Base-by-base conservation (phyloP, 805 yeast species). In the Kodamaea neixiangensis region DNA sequence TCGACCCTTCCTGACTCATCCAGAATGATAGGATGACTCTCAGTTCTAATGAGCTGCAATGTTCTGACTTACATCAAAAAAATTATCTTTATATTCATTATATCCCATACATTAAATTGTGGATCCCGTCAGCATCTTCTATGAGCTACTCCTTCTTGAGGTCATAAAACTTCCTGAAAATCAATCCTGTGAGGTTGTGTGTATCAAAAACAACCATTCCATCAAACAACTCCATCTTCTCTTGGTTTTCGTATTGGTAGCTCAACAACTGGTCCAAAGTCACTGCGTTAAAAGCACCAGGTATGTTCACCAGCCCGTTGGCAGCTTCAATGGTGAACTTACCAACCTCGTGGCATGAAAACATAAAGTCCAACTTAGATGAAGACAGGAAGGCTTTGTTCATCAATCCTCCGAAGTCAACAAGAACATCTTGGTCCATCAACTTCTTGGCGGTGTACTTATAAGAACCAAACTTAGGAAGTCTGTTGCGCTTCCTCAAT, bases 391-490 rank as follows among this genome's bases (percentile, higher is more conserved):
- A 48, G 38, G 63, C 58, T 29, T 58, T 51, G 45, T 59, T 55
- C 47, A 76, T 71, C 19, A 78, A 71, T 0, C 89, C 90, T 14
- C 77, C 78, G 37, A 87, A 72, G 47, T 82, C 85, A 3, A 78
- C 63, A 17, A 92, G 64, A 1, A 91, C 79, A 0, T 87, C 86
- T 55, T 81, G 86, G 51, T 91, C 97, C 61, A 80, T 73, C 35
- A 93, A 76, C 60, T 84, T 85, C 57, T 86, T 85, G 3, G 89
- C 85, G 0, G 89, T 79, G 70, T 89, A 88, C 64, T 84, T 84
- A 72, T 80, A 87, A 1, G 89, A 82, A 2, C 96, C 96, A 66
- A 85, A 88, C 62, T 79, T 80, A 1, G 93, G 89, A 37, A 86
- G 67, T 44, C 86, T 75, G 33, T 90, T 89, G 15, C 76, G 67